Evolutionary conservation across 2,329 filamentous ascomycete species (phyloP), one percentile per base, ranked within the genome.

Genomic region (Fusarium napiforme): DNA sequence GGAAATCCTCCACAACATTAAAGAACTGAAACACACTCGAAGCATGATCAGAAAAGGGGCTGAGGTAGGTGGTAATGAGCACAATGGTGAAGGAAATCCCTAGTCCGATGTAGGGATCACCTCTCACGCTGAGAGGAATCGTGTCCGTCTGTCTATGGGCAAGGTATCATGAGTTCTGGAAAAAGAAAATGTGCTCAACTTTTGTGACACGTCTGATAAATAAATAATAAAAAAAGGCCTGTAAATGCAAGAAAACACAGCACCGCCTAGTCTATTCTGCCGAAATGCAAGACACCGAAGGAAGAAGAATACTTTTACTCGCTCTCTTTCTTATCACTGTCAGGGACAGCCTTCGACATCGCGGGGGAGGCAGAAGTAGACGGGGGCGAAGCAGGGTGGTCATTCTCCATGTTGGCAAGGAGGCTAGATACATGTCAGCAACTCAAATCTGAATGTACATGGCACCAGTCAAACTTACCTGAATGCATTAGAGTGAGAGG

Each of bases 401-500:
- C 89, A 76, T 86, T 87, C 78, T 89, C 91, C 89, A 87, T 88
- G 78, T 85, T 89, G 78, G 88, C 89, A 71, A 91, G 84, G 72
- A 90, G 83, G 80, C 89, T 90, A 26, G 30, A 30, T 52, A 26
- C 32, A 18, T 40, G 60, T 72, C 61, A 72, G 62, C 12, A 18
- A 26, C 19, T 30, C 30, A 16, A 26, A 19, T 34, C 28, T 21
- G 19, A 19, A 19, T 43, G 21, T 39, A 40, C 2, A 30, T 23
- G 14, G 23, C 26, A 19, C 15, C 19, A 10, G 30, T 15, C 12
- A 42, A 42, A 74, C 92, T 88, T 90, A 98, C 95, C 94, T 96
- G 86, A 97, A 99, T 77, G 95, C 92, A 87, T 99, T 99, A 76
- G 92, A 90, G 79, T 93, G 93, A 67, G 90, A 92, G 60, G 89